These are phyloP conservation scores for Serpula lacrymans DNA, from an alignment of 768 basidiomycete species.

Conservation along the genomic window DNA sequence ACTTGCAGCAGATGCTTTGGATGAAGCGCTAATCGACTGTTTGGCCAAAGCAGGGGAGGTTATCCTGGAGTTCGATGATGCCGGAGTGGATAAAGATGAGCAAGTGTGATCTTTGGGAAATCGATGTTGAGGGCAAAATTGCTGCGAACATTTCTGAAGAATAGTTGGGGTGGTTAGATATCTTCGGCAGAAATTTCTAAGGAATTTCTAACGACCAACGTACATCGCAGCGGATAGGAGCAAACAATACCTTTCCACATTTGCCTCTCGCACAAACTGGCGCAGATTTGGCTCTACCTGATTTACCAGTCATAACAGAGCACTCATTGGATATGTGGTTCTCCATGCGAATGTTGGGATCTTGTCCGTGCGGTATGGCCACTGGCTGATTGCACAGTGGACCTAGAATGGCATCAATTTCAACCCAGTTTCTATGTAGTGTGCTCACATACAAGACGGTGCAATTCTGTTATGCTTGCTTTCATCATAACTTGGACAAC, in stretches of 20 bases:
- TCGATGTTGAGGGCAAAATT: conserved; percentile 78
- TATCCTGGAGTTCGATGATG: conserved; percentile 13
- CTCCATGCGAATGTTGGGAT: conserved; percentile 83
- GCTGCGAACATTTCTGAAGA: conserved; percentile 60
- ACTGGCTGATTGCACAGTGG: conserved; percentile 77
- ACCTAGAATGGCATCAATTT: conserved; percentile 37
- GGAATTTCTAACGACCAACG: conserved; percentile 26
- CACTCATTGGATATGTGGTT: conserved; percentile 66
- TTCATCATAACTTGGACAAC: conserved; percentile 69
- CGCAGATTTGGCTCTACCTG: conserved; percentile 41
- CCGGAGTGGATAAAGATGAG: conserved; percentile 18
- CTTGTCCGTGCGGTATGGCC: conserved; percentile 70
- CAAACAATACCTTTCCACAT: conserved; percentile 72
- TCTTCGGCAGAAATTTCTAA: conserved; percentile 1
- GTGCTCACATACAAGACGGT: conserved; percentile 58
- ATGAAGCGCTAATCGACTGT: too few relatives aligned
- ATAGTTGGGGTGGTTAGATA: too few relatives aligned
- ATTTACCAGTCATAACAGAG: conserved; percentile 63
- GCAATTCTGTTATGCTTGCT: conserved; percentile 70
- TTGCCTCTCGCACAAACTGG: conserved; percentile 58
- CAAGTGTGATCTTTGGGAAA: conserved; percentile 75
- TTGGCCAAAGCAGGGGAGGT: conserved; percentile 11
- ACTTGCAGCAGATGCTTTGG: not conserved
- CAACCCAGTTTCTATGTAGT: not conserved
- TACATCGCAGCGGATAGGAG: conserved; percentile 73